These are phyloP conservation scores for Primulina eburnea DNA, from an alignment of 257 asterid genomes.

Conservation along the genomic window DNA sequence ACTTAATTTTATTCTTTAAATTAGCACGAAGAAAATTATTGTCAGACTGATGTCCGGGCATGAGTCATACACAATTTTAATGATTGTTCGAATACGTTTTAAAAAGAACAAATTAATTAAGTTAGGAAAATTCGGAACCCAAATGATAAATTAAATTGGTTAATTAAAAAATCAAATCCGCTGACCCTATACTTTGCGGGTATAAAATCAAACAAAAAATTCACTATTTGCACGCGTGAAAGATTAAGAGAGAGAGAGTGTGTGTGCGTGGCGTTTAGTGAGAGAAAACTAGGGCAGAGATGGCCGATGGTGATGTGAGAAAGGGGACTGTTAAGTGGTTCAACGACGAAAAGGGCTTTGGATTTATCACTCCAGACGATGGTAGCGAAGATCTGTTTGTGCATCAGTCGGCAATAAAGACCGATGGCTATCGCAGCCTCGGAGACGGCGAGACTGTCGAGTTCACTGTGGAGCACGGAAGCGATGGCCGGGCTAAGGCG, in stretches of 20 bases:
- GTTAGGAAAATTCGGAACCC: constrained; percentile 27
- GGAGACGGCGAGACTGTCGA: constrained; percentile 65
- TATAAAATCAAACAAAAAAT: not conserved
- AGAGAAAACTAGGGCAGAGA: constrained; percentile 22
- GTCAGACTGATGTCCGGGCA: too few relatives aligned
- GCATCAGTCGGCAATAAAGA: constrained; percentile 60
- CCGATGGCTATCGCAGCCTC: constrained; percentile 60
- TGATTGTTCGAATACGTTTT: too few relatives aligned
- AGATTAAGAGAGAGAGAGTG: not conserved
- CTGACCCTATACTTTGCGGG: constrained; percentile 21
- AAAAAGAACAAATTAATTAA: not conserved
- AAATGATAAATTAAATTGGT: constrained; percentile 18
- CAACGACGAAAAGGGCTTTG: constrained; percentile 66
- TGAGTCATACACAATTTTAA: too few relatives aligned
- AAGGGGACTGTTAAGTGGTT: constrained; percentile 79
- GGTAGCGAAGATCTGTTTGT: constrained; percentile 75
- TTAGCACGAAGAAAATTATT: too few relatives aligned
- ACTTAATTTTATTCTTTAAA: too few relatives aligned
- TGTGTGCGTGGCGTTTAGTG: not conserved
- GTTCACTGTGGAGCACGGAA: constrained; percentile 41
- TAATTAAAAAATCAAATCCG: constrained; percentile 31
- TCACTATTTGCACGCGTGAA: not conserved
- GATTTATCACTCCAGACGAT: constrained; percentile 70
- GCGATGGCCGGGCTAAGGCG: constrained; percentile 40
- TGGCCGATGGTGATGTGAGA: constrained; percentile 35